These are phyloP conservation scores for Letharia lupina DNA, from an alignment of 495 filamentous ascomycete species.

Conservation along the genomic window DNA sequence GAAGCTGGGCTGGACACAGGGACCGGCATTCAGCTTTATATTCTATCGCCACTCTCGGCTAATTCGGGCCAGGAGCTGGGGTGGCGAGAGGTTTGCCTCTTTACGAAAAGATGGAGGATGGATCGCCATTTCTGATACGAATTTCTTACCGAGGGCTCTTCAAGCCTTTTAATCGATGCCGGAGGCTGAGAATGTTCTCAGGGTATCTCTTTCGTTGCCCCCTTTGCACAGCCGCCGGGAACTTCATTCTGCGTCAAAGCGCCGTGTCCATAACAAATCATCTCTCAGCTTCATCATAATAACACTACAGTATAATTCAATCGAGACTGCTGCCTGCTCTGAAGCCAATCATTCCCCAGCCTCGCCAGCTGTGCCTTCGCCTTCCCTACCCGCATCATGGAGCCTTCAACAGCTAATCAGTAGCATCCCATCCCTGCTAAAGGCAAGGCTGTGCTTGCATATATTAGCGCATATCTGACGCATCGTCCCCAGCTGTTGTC, in stretches of 20 bases:
- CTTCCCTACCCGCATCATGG: not conserved
- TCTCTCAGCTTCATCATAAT: not conserved
- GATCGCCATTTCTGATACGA: not conserved
- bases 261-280: not conserved
- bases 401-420: not conserved
- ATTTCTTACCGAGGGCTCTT: not conserved
- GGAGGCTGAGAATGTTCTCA: not conserved
- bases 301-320: not conserved
- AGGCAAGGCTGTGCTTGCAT: constrained; percentile 1
- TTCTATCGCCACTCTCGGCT: not conserved
- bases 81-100: not conserved
- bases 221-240: not conserved
- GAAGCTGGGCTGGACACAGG: not conserved
- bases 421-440: not conserved
- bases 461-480: not conserved
- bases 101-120: not conserved
- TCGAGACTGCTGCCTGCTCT: not conserved
- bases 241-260: not conserved
- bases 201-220: not conserved
- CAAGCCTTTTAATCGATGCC: not conserved
- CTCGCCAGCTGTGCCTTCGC: not conserved
- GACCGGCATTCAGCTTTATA: not conserved
- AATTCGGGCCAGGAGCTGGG: not conserved
- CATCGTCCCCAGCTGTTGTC: not conserved
- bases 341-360: not conserved